Evolutionary conservation across 495 filamentous ascomycete species (phyloP), one percentile per base, ranked within the genome.

Genomic region (Cercophora scortea): DNA sequence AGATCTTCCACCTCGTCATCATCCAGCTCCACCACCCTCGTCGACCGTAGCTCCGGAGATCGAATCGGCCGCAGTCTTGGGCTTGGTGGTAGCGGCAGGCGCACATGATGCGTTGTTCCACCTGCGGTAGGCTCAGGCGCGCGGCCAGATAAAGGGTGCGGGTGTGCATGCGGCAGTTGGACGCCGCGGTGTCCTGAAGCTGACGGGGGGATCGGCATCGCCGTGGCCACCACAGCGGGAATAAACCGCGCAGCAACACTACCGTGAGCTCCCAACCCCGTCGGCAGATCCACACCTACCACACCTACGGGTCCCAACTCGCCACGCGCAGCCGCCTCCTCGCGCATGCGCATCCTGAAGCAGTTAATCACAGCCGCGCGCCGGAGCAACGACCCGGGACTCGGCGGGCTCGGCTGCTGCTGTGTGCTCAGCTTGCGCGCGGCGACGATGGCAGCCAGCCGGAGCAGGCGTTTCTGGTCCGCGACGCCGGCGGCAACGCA

Each of bases 381-480:
- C 16, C 63, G 56, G 15, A 70, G 50, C 54, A 59, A 45, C 8
- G 61, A 61, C 9, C 61, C 18, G 48, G 57, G 46, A 50, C 51
- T 39, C 10, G 50, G 50, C 1, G 57, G 46, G 51, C 47, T 33
- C 11, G 50, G 50, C 1, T n/a, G 55, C 8, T 35, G 43, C 43
- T 47, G 54, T 1, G 36, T 32, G 7, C 32, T 35, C 1, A 53
- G 52, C 2, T 32, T 6, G 0, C 25, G 33, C 13, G 35, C 47
- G 25, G 49, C 41, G 17, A 25, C 41, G 52, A 64, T 62, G 18
- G 61, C 58, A 0, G 63, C 57, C 8, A 70, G 59, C 42, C 57
- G 57, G 16, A 65, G 60, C 15, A 84, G 77, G 15, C 82, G 73
- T 63, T 77, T 84, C 48, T 25, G 25, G 25, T 25, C 25, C 25